Percentiles rank a stretch among this genome's conserved stretches.
Evolutionary conservation across 1,284 basidiomycete species (phyloP).

Genomic region (Mrakiaceae sp.): DNA sequence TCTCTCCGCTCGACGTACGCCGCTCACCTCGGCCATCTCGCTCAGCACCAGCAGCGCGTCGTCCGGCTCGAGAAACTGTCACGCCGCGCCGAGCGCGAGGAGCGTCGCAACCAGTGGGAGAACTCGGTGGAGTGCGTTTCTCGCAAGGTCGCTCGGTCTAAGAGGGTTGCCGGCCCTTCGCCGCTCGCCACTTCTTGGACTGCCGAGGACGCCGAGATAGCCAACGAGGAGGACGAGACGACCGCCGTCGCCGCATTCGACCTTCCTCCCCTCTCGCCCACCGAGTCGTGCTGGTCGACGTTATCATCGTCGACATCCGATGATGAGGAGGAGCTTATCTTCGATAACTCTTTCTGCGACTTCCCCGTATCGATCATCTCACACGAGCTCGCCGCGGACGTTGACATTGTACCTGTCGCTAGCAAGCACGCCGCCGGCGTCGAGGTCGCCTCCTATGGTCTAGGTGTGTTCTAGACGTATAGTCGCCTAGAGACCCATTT

Average conservation of each 20-base stretch:
- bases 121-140: not conserved
- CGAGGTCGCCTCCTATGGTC: no score
- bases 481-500: no score
- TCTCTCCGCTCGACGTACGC: conserved; percentile 7
- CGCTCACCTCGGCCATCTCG: not conserved
- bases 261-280: conserved; percentile 2
- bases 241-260: not conserved
- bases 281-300: not conserved
- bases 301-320: not conserved
- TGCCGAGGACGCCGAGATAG: not conserved
- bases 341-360: not conserved
- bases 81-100: conserved; percentile 7
- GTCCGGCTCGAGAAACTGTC: conserved; percentile 2
- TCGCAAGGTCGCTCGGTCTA: not conserved
- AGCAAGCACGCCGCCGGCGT: no score
- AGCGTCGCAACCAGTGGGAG: conserved; percentile 3
- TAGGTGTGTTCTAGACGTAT: no score
- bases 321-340: not conserved
- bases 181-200: not conserved
- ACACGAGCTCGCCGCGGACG: no score
- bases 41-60: not conserved
- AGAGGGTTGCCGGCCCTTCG: not conserved
- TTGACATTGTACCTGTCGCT: no score
- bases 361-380: no score
- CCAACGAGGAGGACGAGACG: not conserved